Base-by-base conservation (phyloP, 495 filamentous ascomycete species). In the Baudoinia panamericana region DNA sequence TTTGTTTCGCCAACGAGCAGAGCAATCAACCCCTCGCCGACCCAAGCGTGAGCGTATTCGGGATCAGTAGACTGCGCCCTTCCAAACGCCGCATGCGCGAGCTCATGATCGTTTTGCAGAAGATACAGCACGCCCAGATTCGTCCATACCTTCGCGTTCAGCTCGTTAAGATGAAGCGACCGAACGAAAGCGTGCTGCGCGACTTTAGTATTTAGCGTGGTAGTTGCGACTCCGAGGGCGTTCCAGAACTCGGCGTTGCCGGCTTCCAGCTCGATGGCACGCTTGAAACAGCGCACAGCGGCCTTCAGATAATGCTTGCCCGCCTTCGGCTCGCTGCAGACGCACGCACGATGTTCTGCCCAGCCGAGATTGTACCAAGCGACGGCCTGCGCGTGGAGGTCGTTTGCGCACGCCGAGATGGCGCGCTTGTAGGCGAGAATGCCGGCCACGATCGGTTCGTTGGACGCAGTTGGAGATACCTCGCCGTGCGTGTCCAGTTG, bases 191-290 rank as follows among this genome's bases (percentile, higher is more conserved):
- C 72, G 61, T 99, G 90, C 60, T 99, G 90, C 0, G 92, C 76
- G 2, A 96, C 82, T 42, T 80, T 79, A 0, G 84, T 80, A 54
- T 84, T 94, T 52, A 93, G 65, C 26, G 67, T 70, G 30, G 79
- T 82, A 2, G 90, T 96, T 12, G 81, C 82, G 5, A 95, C 84
- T 16, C 88, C 90, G 16, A 99, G 71, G 2, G 90, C 75, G 57
- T 94, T 95, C 90, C 90, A 99, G 59, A 96, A 99, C 52, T 99
- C 90, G 0, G 86, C 66, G 54, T 96, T 99, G 21, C 86, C 82
- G 5, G 92, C 80, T 57, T 99, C 90, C 2, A 95, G 63, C 59
- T 96, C 92, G 53, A 99, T 96, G 3, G 92, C 82, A 36, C 84
- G 71, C 61, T 96, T 99, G 73, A 99, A 99, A 58, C 86, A 92